Conservation (phyloP, 495 filamentous ascomycete species). For the Penicillium nucicola region DNA sequence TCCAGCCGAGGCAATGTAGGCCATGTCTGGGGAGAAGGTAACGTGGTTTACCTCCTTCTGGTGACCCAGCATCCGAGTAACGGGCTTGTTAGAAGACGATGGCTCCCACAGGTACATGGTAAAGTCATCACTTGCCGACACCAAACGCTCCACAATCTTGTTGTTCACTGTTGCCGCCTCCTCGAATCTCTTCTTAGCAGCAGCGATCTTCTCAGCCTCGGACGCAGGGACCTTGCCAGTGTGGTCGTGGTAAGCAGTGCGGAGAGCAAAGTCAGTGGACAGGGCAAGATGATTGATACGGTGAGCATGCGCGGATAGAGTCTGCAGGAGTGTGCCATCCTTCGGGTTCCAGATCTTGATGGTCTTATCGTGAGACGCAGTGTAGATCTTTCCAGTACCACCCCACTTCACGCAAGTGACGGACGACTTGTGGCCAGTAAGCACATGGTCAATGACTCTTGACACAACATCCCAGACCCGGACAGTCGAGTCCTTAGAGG, state of each 20-base stretch:
- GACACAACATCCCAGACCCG: conserved; percentile 83
- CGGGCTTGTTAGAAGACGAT: conserved; percentile 69
- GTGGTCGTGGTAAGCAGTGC: conserved; percentile 86
- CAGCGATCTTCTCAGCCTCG: conserved; percentile 66
- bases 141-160: conserved; percentile 78
- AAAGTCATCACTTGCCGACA: conserved; percentile 91
- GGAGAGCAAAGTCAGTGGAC: conserved; percentile 87
- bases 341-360: conserved; percentile 87
- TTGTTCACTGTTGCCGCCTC: conserved; percentile 79
- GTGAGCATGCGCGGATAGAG: conserved; percentile 79
- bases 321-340: conserved; percentile 75
- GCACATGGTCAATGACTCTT: conserved; percentile 71
- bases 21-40: conserved; percentile 85
- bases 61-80: conserved; percentile 86
- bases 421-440: conserved; percentile 83
- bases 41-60: conserved; percentile 97
- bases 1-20: conserved; percentile 77
- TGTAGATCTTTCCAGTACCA: conserved; percentile 82
- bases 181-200: conserved; percentile 81
- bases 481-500: conserved; percentile 87
- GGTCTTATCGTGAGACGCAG: conserved; percentile 86
- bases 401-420: conserved; percentile 95
- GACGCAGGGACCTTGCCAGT: conserved; percentile 65
- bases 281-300: conserved; percentile 96
- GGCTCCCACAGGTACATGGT: conserved; percentile 98